Percentiles rank a stretch among this genome's conserved stretches.
phyloP scores from a whole-genome alignment of 495 filamentous ascomycete genomes.

The Neurospora terricola region DNA sequence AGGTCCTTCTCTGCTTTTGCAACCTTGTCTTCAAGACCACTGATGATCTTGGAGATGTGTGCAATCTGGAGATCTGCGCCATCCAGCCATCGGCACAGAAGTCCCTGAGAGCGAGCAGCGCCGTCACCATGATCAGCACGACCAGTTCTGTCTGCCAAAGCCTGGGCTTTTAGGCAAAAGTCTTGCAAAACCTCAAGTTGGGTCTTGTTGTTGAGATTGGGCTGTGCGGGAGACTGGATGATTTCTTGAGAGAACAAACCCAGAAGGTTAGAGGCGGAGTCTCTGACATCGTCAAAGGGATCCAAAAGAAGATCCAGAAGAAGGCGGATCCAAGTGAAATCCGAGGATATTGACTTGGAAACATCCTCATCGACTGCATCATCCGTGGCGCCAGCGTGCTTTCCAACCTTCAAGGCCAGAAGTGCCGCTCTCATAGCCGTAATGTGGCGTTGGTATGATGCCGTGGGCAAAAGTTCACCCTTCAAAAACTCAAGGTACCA shows the following conservation, averaged over 20 bases:
- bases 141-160: slow-evolving; percentile 49
- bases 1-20: slow-evolving; percentile 46
- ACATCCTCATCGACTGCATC: slow-evolving; percentile 19
- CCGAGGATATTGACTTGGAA: slow-evolving; percentile 7
- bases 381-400: slow-evolving; percentile 18
- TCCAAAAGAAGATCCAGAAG: slow-evolving; percentile 73
- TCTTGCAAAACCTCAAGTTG: slow-evolving; percentile 19
- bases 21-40: slow-evolving; percentile 47
- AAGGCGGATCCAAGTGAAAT: slow-evolving; percentile 47
- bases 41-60: slow-evolving; percentile 37
- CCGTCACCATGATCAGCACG: slow-evolving; percentile 83
- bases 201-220: slow-evolving; percentile 1
- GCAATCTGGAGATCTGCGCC: slow-evolving; percentile 29
- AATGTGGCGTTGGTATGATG: slow-evolving; percentile 83
- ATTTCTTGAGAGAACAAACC: slow-evolving; percentile 27
- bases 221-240: slow-evolving; percentile 1
- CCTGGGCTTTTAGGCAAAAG: slow-evolving; percentile 47
- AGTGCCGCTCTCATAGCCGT: slow-evolving; percentile 59
- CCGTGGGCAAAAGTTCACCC: slow-evolving; percentile 58
- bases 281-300: slow-evolving; percentile 87
- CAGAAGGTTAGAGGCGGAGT: slow-evolving; percentile 49
- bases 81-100: slow-evolving; percentile 36
- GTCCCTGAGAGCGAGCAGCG: slow-evolving; percentile 51
- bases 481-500: slow-evolving; percentile 67
- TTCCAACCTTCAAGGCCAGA: slow-evolving; percentile 46